Evolutionary conservation across 495 filamentous ascomycete genomes (phyloP).

Genomic region (Xylaria sp.): DNA sequence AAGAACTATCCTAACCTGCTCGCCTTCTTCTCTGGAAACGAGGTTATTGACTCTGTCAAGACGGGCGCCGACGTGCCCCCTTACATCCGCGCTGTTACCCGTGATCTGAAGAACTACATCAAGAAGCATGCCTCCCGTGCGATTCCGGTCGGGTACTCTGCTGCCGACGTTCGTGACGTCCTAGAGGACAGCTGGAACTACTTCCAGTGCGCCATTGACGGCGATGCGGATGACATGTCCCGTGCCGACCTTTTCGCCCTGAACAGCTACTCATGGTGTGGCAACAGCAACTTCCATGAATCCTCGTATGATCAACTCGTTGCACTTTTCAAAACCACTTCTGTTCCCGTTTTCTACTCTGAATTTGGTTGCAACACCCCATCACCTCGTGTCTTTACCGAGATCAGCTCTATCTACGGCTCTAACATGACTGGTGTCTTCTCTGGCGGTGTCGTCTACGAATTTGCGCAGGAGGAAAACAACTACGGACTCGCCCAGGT

Average conservation of each 20-base stretch:
- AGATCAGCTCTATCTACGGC: slow-evolving; percentile 82
- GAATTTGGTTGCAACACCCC: slow-evolving; percentile 94
- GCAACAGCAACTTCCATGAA: slow-evolving; percentile 71
- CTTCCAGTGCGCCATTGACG: slow-evolving; percentile 77
- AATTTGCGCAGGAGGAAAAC: slow-evolving; percentile 75
- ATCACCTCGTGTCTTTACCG: slow-evolving; percentile 79
- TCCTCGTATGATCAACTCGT: slow-evolving; percentile 77
- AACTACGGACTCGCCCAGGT: slow-evolving; percentile 81
- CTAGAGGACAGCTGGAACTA: slow-evolving; percentile 83
- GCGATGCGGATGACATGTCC: slow-evolving; percentile 67
- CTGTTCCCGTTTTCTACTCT: slow-evolving; percentile 92
- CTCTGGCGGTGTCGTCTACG: slow-evolving; percentile 89
- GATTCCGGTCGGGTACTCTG: slow-evolving; percentile 93
- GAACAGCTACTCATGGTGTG: slow-evolving; percentile 97
- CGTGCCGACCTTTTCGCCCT: slow-evolving; percentile 87
- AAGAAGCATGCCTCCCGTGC: slow-evolving; percentile 68
- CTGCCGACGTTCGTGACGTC: slow-evolving; percentile 84
- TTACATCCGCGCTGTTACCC: slow-evolving; percentile 74
- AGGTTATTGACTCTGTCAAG: slow-evolving; percentile 79
- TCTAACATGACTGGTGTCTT: slow-evolving; percentile 77
- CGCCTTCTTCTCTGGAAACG: slow-evolving; percentile 93
- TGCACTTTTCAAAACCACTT: slow-evolving; percentile 70
- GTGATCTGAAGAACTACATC: slow-evolving; percentile 90
- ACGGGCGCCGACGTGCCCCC: slow-evolving; percentile 65
- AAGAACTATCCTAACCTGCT: slow-evolving; percentile 89